Base-by-base conservation (phyloP, 2,329 filamentous ascomycete species). In the Macroventuria anomochaeta region DNA sequence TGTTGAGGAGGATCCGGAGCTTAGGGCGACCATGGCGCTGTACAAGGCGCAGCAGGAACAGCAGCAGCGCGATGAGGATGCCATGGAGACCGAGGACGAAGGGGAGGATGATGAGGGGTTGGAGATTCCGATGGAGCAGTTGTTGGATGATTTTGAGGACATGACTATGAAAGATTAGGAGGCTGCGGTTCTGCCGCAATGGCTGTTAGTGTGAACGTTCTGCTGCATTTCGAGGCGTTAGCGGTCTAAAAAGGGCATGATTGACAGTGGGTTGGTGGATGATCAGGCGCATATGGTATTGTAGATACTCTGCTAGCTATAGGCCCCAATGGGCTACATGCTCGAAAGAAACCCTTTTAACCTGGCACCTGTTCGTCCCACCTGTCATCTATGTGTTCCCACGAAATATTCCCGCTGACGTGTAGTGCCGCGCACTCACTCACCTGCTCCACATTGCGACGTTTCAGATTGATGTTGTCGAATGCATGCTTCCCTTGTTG, bases 141-240 rank as follows among this genome's bases (percentile, higher is more conserved):
- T 97, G 70, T 81, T 96, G 68, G 93, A 97, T 72, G 93, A 96
- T 74, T 92, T 97, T 80, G 92, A 96, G 70, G 93, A 96, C 68
- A 84, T 96, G 73, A 87, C 83, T 38, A 86, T 96, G 78, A 85
- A 88, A 52, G 76, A 69, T 5, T 65, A 66, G 41, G 25, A 11
- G 11, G 13, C 18, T 31, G 7, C 11, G 1, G 25, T 50, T 2
- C 13, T 7, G 20, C 12, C 4, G 12, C 10, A 5, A 33, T 32
- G 17, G 12, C 17, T 10, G 26, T 32, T 12, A 25, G 39, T 39
- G 38, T n/a, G 31, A 32, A 29, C 20, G 10, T 43, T 38, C 4
- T 43, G 42, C 36, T 59, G 61, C 61, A 63, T 63, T 58, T 51
- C 33, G 26, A 46, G 61, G 61, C 61, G 61, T 57, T 54, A 10